Percentiles rank a stretch among this genome's conserved stretches.
phyloP scores from a whole-genome alignment of 305 asterid species.

The Ilex paraguariensis region DNA sequence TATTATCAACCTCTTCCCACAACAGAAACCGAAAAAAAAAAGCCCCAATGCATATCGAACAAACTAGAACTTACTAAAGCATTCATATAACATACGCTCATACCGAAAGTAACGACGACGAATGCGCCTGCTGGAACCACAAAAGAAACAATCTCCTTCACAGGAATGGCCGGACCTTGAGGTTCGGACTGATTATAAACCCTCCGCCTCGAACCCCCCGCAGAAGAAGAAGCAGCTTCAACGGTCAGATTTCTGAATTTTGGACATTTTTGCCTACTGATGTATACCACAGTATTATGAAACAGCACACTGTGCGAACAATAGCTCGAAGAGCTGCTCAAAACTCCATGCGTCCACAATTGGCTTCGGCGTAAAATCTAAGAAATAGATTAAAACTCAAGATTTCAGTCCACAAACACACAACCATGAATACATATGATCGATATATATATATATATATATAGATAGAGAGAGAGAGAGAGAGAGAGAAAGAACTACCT shows the following conservation, averaged over 20 bases:
- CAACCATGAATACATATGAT: neutral
- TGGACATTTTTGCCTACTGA: conserved; percentile 19
- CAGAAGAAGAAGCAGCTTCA: conserved; percentile 41
- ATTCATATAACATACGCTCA: conserved; percentile 12
- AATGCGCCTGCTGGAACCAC: conserved; percentile 70
- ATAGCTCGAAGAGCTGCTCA: conserved; percentile 17
- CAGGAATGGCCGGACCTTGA: conserved; percentile 43
- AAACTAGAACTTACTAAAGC: conserved; percentile 3
- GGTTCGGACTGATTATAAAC: conserved; percentile 62
- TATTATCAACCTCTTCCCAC: neutral
- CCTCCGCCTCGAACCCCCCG: conserved; percentile 41
- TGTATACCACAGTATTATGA: conserved; percentile 26
- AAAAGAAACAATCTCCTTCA: conserved; percentile 42
- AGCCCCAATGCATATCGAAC: neutral
- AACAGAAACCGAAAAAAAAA: neutral
- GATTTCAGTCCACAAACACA: neutral
- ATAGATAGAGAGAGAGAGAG: conserved; percentile 33
- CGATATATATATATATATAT: neutral
- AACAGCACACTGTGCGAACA: conserved; percentile 21
- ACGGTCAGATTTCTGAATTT: conserved; percentile 23
- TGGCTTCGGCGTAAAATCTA: conserved; percentile 19
- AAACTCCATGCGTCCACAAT: neutral
- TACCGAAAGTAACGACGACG: conserved; percentile 66
- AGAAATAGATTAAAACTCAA: neutral
- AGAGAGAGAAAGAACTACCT: conserved; percentile 27